Base-by-base conservation (phyloP, 176 grass and related monocot species). In the Lolium rigidum region DNA sequence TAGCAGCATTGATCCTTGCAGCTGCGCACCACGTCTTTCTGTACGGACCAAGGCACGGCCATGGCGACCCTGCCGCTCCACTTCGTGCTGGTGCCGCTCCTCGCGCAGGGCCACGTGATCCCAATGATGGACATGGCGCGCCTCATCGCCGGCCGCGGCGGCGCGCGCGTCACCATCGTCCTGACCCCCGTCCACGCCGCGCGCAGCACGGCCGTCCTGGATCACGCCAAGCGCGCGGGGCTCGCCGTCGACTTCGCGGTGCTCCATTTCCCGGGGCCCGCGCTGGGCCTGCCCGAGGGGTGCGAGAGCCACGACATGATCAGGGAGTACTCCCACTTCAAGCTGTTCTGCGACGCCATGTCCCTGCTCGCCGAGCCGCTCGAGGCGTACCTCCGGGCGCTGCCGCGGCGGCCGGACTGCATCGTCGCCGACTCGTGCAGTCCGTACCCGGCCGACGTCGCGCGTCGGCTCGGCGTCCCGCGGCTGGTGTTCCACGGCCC, bases 21-120 rank as follows among this genome's bases (percentile, higher is more conserved):
- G 47, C 14, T 50, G 22, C 48, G 3, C 21, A 12, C 12, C 12
- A 48, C n/a, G n/a, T 73, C n/a, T 73, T 25, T 1, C n/a, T 16
- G 71, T 49, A 74, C 22, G 9, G 48, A 10, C 64, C 28, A 41
- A 41, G 24, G 7, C 4, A 35, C 9, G 54, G 57, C 37, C 10
- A 89, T 63, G 83, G 74, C 74, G 25, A 14, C 48, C 7, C 72
- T 10, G 22, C 2, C 60, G 61, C 92, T 83, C 51, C 92, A 92
- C 84, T 92, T 94, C 58, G 80, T 91, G 50, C 28, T 94, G 26
- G 87, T 94, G 25, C 92, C 89, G 2, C 13, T 92, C n/a, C 20
- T 91, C 54, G 89, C 80, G 59, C 89, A 92, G 65, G 92, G 92
- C 47, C 92, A 94, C 84, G 14, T 92, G 21, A 89, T 94, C 81